phyloP scores from a whole-genome alignment of 2,329 filamentous ascomycete genomes.

The Penicillium sp. region DNA sequence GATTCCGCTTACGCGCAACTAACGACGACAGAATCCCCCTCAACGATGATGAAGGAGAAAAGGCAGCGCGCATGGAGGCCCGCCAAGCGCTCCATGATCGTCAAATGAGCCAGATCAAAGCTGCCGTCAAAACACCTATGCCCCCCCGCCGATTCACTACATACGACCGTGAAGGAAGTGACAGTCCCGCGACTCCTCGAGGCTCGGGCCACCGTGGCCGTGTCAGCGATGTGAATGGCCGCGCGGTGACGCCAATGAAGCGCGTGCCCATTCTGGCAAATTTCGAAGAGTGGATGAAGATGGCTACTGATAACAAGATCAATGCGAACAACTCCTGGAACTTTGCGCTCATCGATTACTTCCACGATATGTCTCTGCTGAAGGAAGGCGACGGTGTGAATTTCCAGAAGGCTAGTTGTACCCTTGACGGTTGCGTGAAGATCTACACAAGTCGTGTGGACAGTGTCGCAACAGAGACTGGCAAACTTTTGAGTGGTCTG shows the following conservation, averaged over 20 bases:
- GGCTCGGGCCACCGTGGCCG: constrained; percentile 37
- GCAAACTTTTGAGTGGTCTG: constrained; percentile 88
- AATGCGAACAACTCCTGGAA: constrained; percentile 99
- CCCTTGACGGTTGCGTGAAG: constrained; percentile 95
- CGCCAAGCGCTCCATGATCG: constrained; percentile 85
- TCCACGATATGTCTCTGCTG: constrained; percentile 96
- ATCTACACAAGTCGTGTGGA: constrained; percentile 99
- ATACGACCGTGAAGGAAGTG: constrained; percentile 39
- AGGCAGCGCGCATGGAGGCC: constrained; percentile 81
- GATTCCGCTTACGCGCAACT: constrained; percentile 6
- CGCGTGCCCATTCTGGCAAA: constrained; percentile 93
- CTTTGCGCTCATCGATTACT: constrained; percentile 99
- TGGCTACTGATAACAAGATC: constrained; percentile 99
- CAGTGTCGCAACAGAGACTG: constrained; percentile 96
- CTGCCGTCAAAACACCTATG: constrained; percentile 58
- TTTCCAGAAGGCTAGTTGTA: constrained; percentile 97
- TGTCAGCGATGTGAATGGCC: constrained; percentile 59
- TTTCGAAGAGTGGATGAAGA: constrained; percentile 99
- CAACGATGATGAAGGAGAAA: constrained; percentile 93
- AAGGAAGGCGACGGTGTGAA: constrained; percentile 97
- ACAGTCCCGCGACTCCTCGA: constrained; percentile 54
- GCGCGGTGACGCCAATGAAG: constrained; percentile 91
- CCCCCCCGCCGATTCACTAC: constrained; percentile 41
- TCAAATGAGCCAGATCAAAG: constrained; percentile 89
- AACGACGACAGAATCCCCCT: constrained; percentile 72